A percentile compares a stretch with the other conserved stretches of the same genome.
Evolutionary conservation across 164 flowering plant species (phyloP).

Genomic region (Aristolochia californica): DNA sequence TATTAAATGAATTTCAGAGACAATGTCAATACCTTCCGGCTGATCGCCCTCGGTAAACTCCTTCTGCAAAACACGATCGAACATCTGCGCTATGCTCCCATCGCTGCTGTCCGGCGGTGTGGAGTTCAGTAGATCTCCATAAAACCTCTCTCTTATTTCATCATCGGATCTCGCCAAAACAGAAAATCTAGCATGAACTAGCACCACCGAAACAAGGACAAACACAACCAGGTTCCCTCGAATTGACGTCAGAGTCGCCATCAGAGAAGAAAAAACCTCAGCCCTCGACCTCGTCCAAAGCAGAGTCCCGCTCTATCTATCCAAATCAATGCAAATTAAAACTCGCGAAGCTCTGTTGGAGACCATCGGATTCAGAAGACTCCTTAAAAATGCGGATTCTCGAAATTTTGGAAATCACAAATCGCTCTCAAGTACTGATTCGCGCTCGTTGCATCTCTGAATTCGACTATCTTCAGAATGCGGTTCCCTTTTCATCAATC

Average conservation of each 20-base stretch:
- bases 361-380: too few relatives aligned
- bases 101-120: conserved; percentile 46
- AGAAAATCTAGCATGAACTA: background rate
- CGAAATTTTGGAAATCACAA: too few relatives aligned
- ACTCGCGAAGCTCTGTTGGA: background rate
- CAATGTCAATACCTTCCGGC: conserved; percentile 49
- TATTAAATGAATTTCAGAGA: background rate
- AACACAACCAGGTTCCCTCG: background rate
- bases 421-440: too few relatives aligned
- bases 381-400: too few relatives aligned
- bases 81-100: conserved; percentile 75
- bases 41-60: conserved; percentile 88
- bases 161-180: conserved; percentile 52
- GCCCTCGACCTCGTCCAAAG: too few relatives aligned
- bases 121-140: conserved; percentile 48
- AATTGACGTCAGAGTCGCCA: background rate
- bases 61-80: conserved; percentile 85
- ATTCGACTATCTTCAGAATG: too few relatives aligned
- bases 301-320: background rate
- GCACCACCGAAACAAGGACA: background rate
- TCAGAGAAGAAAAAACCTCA: too few relatives aligned
- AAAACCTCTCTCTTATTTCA: conserved; percentile 71
- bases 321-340: background rate
- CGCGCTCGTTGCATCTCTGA: too few relatives aligned
- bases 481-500: too few relatives aligned